Evolutionary conservation across 2,329 filamentous ascomycete genomes (phyloP), one percentile per base, ranked within the genome.

Genomic region (Cladosporium sp.): DNA sequence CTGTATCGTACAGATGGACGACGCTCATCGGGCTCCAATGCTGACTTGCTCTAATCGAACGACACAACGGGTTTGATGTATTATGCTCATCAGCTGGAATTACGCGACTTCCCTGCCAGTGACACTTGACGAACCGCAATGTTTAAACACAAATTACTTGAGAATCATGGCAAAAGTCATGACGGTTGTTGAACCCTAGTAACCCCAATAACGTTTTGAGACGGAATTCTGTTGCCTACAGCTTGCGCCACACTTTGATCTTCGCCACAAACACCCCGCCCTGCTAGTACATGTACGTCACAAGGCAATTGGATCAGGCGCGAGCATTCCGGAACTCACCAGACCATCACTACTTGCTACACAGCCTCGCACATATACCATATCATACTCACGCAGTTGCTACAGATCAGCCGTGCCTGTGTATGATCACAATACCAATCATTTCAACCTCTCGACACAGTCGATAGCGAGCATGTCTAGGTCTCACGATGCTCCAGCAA

Each of bases 401-500:
- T 35, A 34, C 28, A 13, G 17, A 17, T 22, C 6, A 17, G 10
- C 15, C 19, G 13, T 2, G 10, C 20, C 12, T 15, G 20, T 22
- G 6, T 24, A 24, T 50, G 47, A 36, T 5, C 19, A 9, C 28
- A 37, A 37, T 13, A 17, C 17, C 47, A 50, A 50, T 34, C 47
- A 15, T 22, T 35, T 3, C 10, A 13, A 3, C 28, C 45, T 19
- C 10, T 17, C 28, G 15, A 13, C 25, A 28, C 25, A 34, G 17
- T 12, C 45, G 7, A 10, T 28, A 3, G 45, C 32, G 34, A 37
- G 19, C 32, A 55, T 55, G 52, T 22, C 50, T 13, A 28, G 35
- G 19, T 19, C 28, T 10, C 47, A 36, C 15, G 24, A 49, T 20
- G n/a, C 50, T 22, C 62, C 65, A 19, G 62, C 65, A 6, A 66